Base-by-base conservation (phyloP, 768 basidiomycete species). In the Podaxis rugospora region DNA sequence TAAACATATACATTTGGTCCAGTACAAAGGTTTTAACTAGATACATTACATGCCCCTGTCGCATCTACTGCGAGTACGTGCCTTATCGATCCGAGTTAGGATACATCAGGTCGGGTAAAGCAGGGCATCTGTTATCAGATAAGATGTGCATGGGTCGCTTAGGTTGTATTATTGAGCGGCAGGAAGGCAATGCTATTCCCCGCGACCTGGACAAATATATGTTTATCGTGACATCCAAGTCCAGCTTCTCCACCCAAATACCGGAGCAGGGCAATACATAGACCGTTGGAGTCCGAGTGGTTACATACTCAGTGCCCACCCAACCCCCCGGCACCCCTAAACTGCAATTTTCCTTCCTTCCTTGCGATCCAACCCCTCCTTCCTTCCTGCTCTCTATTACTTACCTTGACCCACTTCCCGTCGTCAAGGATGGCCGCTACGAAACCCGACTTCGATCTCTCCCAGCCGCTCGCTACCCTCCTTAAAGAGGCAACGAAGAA, bases 401-500 rank as follows among this genome's bases (percentile, higher is more conserved):
- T 27, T 21, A 58, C 18, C 18, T 36, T 25, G 36, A 14, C 21
- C 18, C n/a, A 23, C 27, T 53, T 6, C 66, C 60, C 66, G 59
- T 70, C 5, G 10, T 25, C 10, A 63, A 67, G 67, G 69, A 75
- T 78, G 78, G 63, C 71, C 23, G 27, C 53, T 49, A 25, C 51
- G 59, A 66, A 25, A 65, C 47, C 60, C 50, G n/a, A 68, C 56
- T 59, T 76, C 58, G 78, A 82, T 67, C 70, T 75, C 28, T 71
- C 75, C 14, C 72, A 72, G 61, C 77, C 80, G 14, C 73, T 83
- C 16, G 77, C 80, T 13, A 78, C 74, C 53, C 73, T 85, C 59
- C 71, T 85, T 36, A 74, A 73, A 46, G 78, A 82, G 65, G 75
- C 74, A 55, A 82, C 80, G 39, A 74, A 72, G 59, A 69, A 78